These are phyloP conservation scores for Monosporascus ibericus DNA, from an alignment of 2,329 filamentous ascomycete species.

Conservation along the genomic window DNA sequence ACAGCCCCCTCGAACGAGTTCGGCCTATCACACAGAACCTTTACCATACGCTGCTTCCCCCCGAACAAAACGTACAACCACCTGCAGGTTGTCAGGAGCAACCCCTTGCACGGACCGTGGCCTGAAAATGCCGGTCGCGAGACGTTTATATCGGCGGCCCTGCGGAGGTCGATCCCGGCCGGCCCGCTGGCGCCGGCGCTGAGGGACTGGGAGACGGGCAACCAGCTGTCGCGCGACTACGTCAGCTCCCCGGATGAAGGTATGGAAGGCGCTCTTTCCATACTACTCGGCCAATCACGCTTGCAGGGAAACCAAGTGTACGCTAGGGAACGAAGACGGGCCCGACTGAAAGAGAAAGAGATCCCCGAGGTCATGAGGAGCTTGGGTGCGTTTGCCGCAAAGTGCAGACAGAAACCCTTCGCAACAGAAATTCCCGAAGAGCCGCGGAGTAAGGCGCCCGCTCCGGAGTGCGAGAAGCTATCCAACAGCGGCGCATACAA, in stretches of 20 bases:
- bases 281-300: constrained; percentile 16
- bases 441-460: neutral
- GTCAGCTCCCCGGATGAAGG: constrained; percentile 16
- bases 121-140: constrained; percentile 15
- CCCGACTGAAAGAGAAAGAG: constrained; percentile 6
- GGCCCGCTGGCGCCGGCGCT: constrained; percentile 21
- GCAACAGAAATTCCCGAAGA: neutral
- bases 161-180: constrained; percentile 18
- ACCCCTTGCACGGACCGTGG: constrained; percentile 24
- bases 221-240: constrained; percentile 18
- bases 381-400: constrained; percentile 15
- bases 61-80: constrained; percentile 21
- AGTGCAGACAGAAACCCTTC: neutral
- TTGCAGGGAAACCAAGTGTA: constrained; percentile 8
- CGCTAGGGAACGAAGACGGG: constrained; percentile 18
- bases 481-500: no score
- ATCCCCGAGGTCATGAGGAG: constrained; percentile 22
- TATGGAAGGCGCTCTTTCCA: constrained; percentile 16
- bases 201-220: constrained; percentile 26
- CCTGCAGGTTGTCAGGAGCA: constrained; percentile 14
- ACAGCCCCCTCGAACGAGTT: constrained; percentile 15
- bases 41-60: constrained; percentile 24
- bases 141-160: constrained; percentile 21
- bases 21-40: constrained; percentile 18
- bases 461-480: neutral